Conservation (phyloP, 2,329 filamentous ascomycete genomes). For the Calonectria pteridis region DNA sequence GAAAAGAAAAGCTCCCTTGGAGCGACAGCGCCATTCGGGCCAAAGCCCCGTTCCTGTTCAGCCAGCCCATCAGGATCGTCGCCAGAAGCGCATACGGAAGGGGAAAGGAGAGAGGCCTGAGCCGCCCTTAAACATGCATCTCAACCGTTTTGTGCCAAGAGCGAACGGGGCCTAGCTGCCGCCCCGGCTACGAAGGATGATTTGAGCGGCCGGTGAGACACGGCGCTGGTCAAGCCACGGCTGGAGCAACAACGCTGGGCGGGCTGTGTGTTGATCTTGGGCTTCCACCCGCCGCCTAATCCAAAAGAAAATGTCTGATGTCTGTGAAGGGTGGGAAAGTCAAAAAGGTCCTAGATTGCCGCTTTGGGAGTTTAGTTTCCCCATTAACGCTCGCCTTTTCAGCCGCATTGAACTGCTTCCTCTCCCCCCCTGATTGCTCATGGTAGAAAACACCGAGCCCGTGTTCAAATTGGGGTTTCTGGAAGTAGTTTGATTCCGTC, state of each 20-base stretch:
- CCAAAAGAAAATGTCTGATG: neutral
- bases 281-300: neutral
- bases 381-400: neutral
- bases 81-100: neutral
- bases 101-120: neutral
- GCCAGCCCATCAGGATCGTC: conserved; percentile 34
- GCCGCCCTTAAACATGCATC: neutral
- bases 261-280: neutral
- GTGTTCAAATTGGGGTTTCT: neutral
- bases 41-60: conserved; percentile 26
- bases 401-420: neutral
- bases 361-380: neutral
- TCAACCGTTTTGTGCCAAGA: neutral
- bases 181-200: conserved; percentile 31
- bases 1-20: neutral
- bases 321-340: neutral
- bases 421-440: neutral
- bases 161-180: conserved; percentile 10
- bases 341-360: conserved; percentile 6
- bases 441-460: neutral
- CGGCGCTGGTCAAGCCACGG: conserved; percentile 39
- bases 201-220: conserved; percentile 32
- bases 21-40: neutral
- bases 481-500: neutral
- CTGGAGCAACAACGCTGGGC: neutral